Percentiles rank a stretch among this genome's conserved stretches.
Evolutionary conservation across 139 green algal species (phyloP).

Genomic region (Chlorokybus atmophyticus): DNA sequence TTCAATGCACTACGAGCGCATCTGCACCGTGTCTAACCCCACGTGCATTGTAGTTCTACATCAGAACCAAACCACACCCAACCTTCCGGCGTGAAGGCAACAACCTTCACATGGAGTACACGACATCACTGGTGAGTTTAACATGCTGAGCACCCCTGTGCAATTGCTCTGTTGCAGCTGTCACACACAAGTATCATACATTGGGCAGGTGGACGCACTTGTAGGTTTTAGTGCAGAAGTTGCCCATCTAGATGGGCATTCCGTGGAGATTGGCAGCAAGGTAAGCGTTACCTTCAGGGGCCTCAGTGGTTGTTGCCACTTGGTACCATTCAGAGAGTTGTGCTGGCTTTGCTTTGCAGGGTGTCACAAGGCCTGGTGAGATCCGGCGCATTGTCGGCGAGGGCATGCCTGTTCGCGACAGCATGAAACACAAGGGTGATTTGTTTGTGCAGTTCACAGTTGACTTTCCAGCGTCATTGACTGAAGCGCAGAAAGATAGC

Average conservation of each 20-base stretch:
- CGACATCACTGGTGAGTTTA: too few species aligned
- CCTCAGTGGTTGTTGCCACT: too few species aligned
- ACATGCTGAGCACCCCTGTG: too few species aligned
- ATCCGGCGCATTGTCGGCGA: conserved; percentile 44
- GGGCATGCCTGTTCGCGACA: conserved; percentile 61
- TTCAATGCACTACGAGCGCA: too few species aligned
- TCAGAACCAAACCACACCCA: neutral
- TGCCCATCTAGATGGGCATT: conserved; percentile 84
- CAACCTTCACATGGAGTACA: conserved; percentile 44
- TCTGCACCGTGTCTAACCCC: too few species aligned
- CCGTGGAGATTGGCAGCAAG: conserved; percentile 33
- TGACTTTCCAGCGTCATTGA: too few species aligned
- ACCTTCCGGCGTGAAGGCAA: conserved; percentile 23
- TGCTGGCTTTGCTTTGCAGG: conserved; percentile 8
- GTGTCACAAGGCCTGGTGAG: conserved; percentile 29
- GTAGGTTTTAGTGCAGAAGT: conserved; percentile 66
- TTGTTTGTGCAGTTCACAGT: too few species aligned
- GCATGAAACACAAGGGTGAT: too few species aligned
- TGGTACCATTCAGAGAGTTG: too few species aligned
- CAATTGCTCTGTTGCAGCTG: conserved; percentile 1
- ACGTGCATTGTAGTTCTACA: too few species aligned
- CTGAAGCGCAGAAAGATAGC: too few species aligned
- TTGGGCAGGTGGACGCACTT: conserved; percentile 76
- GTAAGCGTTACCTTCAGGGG: conserved; percentile 40
- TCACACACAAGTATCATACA: conserved; percentile 28